These are phyloP conservation scores for Hemileccinum rubropunctum DNA, from an alignment of 768 basidiomycete genomes.

Conservation along the genomic window DNA sequence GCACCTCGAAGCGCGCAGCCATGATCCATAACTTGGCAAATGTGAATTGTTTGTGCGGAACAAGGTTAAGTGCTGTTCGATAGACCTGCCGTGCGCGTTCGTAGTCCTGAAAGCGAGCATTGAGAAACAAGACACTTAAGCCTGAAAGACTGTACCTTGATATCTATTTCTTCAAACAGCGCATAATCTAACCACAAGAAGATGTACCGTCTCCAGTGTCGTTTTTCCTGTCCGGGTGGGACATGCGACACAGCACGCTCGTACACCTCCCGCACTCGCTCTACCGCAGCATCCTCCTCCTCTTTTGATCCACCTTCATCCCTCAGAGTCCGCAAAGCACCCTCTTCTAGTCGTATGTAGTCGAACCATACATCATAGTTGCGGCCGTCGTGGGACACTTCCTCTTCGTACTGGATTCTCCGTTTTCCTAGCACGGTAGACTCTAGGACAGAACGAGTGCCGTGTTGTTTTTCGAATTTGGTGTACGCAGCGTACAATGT, in stretches of 20 bases:
- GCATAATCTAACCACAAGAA: conserved; percentile 96
- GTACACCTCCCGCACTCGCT: conserved; percentile 87
- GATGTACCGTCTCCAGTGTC: conserved; percentile 88
- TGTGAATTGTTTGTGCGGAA: conserved; percentile 96
- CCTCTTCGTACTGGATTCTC: conserved; percentile 98
- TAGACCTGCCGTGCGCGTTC: conserved; percentile 87
- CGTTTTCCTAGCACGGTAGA: conserved; percentile 94
- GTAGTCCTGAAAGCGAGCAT: conserved; percentile 57
- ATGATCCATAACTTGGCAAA: conserved; percentile 96
- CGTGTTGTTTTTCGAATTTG: conserved; percentile 98
- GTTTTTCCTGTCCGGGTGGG: conserved; percentile 90
- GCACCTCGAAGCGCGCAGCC: conserved; percentile 90
- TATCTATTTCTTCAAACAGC: conserved; percentile 94
- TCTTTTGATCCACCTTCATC: conserved; percentile 73
- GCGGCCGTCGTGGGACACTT: conserved; percentile 82
- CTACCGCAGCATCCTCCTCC: conserved; percentile 59
- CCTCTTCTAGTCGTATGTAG: conserved; percentile 90
- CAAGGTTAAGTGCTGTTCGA: conserved; percentile 81
- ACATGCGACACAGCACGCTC: conserved; percentile 95
- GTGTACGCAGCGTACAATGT: conserved; percentile 90
- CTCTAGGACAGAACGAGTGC: conserved; percentile 83
- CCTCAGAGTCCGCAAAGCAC: conserved; percentile 69
- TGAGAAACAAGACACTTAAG: background rate
- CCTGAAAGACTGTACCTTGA: conserved; percentile 53
- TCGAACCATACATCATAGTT: conserved; percentile 99